Conservation (phyloP, 2,329 filamentous ascomycete species). For the Aspergillus ibericus region DNA sequence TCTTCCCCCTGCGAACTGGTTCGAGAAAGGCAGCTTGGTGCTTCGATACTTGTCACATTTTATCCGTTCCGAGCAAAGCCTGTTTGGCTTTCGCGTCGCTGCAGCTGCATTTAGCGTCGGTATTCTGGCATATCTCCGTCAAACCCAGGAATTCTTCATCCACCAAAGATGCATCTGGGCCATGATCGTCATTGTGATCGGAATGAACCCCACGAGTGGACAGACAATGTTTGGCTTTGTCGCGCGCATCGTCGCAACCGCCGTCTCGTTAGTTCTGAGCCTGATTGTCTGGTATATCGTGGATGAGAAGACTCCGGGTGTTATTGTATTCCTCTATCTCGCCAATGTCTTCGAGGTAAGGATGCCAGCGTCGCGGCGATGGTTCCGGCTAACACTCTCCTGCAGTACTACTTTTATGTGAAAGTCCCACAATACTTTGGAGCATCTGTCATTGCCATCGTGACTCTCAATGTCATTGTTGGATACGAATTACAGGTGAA, state of each 20-base stretch:
- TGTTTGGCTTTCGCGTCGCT: slow-evolving; percentile 69
- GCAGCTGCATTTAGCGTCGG: slow-evolving; percentile 70
- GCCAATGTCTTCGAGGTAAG: slow-evolving; percentile 57
- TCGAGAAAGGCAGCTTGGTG: slow-evolving; percentile 61
- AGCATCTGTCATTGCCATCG: slow-evolving; percentile 58
- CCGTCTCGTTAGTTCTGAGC: slow-evolving; percentile 60
- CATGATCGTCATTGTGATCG: slow-evolving; percentile 71
- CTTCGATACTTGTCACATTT: slow-evolving; percentile 59
- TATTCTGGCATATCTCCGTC: slow-evolving; percentile 64
- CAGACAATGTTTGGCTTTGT: slow-evolving; percentile 69
- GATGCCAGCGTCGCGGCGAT: background rate
- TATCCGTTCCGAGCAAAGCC: slow-evolving; percentile 63
- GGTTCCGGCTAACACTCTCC: background rate
- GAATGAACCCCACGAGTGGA: slow-evolving; percentile 66
- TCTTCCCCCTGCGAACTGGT: slow-evolving; percentile 61
- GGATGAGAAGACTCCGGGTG: slow-evolving; percentile 59
- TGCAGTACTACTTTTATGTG: slow-evolving; percentile 63
- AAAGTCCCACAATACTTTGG: slow-evolving; percentile 65
- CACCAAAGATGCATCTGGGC: slow-evolving; percentile 71
- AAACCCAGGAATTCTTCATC: slow-evolving; percentile 66
- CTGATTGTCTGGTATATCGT: slow-evolving; percentile 72
- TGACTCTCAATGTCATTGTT: slow-evolving; percentile 62
- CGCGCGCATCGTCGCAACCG: slow-evolving; percentile 63
- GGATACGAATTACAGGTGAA: slow-evolving; percentile 68
- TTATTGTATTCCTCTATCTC: slow-evolving; percentile 68